phyloP scores from a whole-genome alignment of 306 rosid genomes.

The Inga leiocalycina region DNA sequence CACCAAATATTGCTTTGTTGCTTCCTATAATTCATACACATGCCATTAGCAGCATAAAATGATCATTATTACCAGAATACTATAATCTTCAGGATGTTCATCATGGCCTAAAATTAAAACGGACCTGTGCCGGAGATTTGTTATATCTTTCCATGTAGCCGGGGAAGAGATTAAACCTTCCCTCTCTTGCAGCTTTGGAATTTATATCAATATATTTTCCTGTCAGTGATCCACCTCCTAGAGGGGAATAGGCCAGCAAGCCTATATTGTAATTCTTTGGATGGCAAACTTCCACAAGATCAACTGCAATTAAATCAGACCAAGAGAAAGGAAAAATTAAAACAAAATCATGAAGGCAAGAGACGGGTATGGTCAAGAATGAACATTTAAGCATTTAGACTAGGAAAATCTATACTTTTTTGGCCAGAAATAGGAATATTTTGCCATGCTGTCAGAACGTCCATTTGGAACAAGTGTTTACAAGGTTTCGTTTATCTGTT shows the following conservation, averaged over 20 bases:
- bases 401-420: neutral
- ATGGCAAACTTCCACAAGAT: conserved; percentile 92
- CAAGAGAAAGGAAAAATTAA: conserved; percentile 13
- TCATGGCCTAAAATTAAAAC: conserved; percentile 5
- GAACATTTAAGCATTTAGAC: neutral
- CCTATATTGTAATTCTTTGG: conserved; percentile 82
- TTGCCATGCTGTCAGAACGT: neutral
- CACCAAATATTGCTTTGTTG: conserved; percentile 59
- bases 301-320: conserved; percentile 55
- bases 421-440: neutral
- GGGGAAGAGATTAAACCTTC: conserved; percentile 81
- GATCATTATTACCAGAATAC: conserved; percentile 7
- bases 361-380: neutral
- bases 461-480: neutral
- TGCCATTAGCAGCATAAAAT: neutral
- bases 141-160: conserved; percentile 92
- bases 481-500: neutral
- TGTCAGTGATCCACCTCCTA: conserved; percentile 70
- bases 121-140: conserved; percentile 72
- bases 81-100: conserved; percentile 6
- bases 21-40: conserved; percentile 64
- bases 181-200: conserved; percentile 64
- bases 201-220: conserved; percentile 78
- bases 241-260: conserved; percentile 82
- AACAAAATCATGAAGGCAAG: conserved; percentile 2